A percentile compares a stretch with the other conserved stretches of the same genome.
Evolutionary conservation across 2,329 filamentous ascomycete species (phyloP).

Genomic region (Epichloe coenophiala): DNA sequence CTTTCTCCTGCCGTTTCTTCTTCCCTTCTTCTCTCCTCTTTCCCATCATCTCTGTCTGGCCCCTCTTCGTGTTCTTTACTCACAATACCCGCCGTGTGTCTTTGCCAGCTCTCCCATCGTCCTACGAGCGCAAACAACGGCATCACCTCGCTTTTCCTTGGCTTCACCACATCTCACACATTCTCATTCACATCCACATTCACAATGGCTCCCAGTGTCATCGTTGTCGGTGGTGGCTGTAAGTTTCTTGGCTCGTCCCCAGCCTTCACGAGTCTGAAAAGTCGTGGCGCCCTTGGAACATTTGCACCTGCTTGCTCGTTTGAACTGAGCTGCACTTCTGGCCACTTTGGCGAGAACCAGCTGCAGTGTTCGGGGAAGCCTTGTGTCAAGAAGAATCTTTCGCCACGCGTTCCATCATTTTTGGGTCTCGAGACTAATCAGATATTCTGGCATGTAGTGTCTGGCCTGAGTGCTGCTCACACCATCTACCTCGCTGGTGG

Average conservation of each 20-base stretch:
- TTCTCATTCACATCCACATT: conserved; percentile 9
- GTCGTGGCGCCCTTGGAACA: background rate
- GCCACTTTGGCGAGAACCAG: background rate
- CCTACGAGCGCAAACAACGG: conserved; percentile 2
- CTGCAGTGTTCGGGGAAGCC: background rate
- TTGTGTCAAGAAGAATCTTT: too few relatives aligned
- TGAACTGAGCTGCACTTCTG: background rate
- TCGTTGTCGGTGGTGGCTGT: conserved; percentile 97
- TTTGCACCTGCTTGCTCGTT: background rate
- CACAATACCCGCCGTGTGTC: background rate
- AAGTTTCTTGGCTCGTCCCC: conserved; percentile 34
- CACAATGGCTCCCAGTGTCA: conserved; percentile 75
- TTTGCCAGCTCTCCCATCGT: background rate
- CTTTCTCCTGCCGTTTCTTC: background rate
- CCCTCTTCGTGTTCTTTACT: conserved; percentile 2
- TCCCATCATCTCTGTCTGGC: background rate
- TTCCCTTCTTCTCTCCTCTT: background rate
- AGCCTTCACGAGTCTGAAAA: background rate
- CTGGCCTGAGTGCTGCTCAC: conserved; percentile 93
- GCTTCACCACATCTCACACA: background rate
- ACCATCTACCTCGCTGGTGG: conserved; percentile 94
- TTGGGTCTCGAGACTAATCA: background rate
- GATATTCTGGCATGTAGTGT: conserved; percentile 45
- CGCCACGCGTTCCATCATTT: background rate
- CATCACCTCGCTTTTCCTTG: conserved; percentile 1